Percentiles rank a stretch among this genome's conserved stretches.
These are phyloP conservation scores for Gaertneriomyces sp. DNA, from an alignment of 192 early-diverging fungal species.

Conservation along the genomic window DNA sequence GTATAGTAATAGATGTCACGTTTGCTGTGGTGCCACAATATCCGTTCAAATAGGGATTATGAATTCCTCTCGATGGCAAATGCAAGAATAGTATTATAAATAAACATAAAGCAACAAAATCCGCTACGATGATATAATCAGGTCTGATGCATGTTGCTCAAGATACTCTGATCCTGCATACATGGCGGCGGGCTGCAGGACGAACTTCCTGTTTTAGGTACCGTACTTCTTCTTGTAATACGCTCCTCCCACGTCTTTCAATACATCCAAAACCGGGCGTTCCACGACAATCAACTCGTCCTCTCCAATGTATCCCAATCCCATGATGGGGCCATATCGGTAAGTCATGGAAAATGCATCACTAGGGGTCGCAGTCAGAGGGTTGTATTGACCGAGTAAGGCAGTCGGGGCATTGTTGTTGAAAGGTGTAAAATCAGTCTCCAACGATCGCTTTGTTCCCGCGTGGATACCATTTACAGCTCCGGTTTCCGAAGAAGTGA, in stretches of 20 bases:
- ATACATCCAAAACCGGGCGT: constrained; percentile 76
- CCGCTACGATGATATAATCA: too few relatives aligned
- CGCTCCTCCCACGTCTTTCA: constrained; percentile 72
- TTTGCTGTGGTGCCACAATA: too few relatives aligned
- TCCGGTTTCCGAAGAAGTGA: neutral
- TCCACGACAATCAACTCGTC: constrained; percentile 84
- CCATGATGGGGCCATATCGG: constrained; percentile 84
- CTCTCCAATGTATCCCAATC: constrained; percentile 64
- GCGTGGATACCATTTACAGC: constrained; percentile 5
- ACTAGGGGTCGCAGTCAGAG: neutral
- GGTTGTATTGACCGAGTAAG: neutral
- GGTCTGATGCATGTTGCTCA: too few relatives aligned
- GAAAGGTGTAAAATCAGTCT: neutral
- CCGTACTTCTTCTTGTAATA: constrained; percentile 86
- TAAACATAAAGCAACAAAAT: too few relatives aligned
- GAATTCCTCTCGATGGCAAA: too few relatives aligned
- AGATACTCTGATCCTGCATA: too few relatives aligned
- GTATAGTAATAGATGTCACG: too few relatives aligned
- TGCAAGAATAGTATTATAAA: too few relatives aligned
- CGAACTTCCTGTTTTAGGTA: constrained; percentile 39
- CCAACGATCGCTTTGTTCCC: constrained; percentile 19
- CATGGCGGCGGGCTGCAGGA: too few relatives aligned
- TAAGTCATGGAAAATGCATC: constrained; percentile 60
- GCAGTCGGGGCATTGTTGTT: neutral
- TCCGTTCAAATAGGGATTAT: too few relatives aligned